These are phyloP conservation scores for Thuidium tamariscinum DNA, from an alignment of 225 moss, liverwort and hornwort species.

Conservation along the genomic window DNA sequence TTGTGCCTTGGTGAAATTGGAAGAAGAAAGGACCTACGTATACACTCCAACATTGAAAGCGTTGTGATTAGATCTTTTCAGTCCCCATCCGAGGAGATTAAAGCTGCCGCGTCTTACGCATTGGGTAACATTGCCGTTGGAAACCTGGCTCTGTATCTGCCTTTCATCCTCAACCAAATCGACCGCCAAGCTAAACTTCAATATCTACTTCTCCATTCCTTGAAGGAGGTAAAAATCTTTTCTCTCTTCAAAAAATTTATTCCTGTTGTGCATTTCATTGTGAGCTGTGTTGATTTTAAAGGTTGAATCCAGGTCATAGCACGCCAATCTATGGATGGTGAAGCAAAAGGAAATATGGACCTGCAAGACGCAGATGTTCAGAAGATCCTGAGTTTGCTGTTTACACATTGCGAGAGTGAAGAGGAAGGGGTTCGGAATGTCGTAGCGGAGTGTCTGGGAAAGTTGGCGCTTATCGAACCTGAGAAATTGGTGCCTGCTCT, in stretches of 20 bases:
- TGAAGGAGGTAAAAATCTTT: slow-evolving; percentile 69
- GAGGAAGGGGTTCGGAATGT: slow-evolving; percentile 99
- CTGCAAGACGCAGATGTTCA: slow-evolving; percentile 94
- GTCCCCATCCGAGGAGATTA: slow-evolving; percentile 97
- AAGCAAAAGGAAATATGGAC: slow-evolving; percentile 85
- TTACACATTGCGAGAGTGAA: slow-evolving; percentile 98
- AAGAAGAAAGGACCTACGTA: slow-evolving; percentile 80
- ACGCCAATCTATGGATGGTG: slow-evolving; percentile 87
- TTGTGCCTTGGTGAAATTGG: slow-evolving; percentile 97
- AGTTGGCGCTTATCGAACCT: slow-evolving; percentile 94
- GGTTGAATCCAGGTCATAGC: slow-evolving; percentile 70
- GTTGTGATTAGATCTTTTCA: slow-evolving; percentile 93
- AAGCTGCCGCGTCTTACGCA: slow-evolving; percentile 95
- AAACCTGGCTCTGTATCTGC: slow-evolving; percentile 86
- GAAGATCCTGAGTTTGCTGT: slow-evolving; percentile 86
- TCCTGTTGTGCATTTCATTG: background rate
- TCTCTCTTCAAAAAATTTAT: background rate
- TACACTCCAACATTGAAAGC: slow-evolving; percentile 80
- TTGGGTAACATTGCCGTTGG: slow-evolving; percentile 97
- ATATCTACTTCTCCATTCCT: slow-evolving; percentile 82
- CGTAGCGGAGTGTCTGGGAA: slow-evolving; percentile 99
- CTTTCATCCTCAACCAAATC: slow-evolving; percentile 95
- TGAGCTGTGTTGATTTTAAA: background rate
- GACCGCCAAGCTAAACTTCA: slow-evolving; percentile 97
- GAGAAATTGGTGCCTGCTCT: slow-evolving; percentile 93